Base-by-base conservation (phyloP, 164 flowering plant genomes). In the Liquidambar formosana region DNA sequence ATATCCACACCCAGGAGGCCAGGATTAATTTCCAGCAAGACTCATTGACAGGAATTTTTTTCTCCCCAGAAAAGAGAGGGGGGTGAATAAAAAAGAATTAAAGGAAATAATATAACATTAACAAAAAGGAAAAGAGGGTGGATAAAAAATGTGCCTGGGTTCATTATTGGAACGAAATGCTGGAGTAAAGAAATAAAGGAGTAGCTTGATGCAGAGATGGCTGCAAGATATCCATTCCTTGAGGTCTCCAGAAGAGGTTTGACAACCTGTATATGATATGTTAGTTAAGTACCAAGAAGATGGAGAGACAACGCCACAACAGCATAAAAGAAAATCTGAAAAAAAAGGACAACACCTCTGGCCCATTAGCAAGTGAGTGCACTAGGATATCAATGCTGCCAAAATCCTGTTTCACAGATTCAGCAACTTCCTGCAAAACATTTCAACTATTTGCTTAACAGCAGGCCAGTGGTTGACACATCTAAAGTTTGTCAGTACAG, bases 361-460 rank as follows among this genome's bases (percentile, higher is more conserved):
- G 99, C 16, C 99, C 98, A 83, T 95, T 95, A 48, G 97, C 99
- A 74, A 95, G 96, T 27, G 99, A 95, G 71, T 95, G 99, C 65
- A 95, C 98, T 70, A 95, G 99, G 70, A 95, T 91, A 78, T 95
- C 98, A 76, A 95, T 91, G 86, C 86, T 91, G 57, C 99, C 99
- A 81, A 88, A 95, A 80, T 93, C 99, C 68, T 86, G 72, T 75
- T 90, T 91, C 61, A 95, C 97, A 48, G 82, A 79, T 77, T 88
- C 92, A 65, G 89, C 97, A 63, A 83, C 96, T 88, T 95, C 99
- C 99, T 95, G 83, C 60, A 60, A 71, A 14, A 67, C 65, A 64
- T 21, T 70, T 38, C n/a, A n/a, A n/a, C n/a, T 19, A 28, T 21
- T 19, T 23, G 62, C 22, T 28, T 53, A 27, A 14, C 15, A 10